Conservation (phyloP, 305 asterid genomes). For the Rubia peregrina region DNA sequence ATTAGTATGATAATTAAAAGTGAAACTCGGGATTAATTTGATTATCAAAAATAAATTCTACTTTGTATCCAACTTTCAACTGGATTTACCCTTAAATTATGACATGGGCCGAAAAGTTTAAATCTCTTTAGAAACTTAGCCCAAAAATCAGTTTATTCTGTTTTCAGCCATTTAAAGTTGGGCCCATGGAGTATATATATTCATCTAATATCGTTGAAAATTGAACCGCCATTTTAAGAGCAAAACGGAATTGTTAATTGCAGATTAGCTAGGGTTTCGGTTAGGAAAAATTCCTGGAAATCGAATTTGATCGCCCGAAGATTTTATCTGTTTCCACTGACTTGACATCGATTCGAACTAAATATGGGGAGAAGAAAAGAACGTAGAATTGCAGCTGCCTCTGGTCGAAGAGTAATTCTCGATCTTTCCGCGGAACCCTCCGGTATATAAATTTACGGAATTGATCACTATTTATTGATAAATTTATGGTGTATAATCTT, state of each 20-base stretch:
- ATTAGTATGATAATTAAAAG: too few relatives aligned
- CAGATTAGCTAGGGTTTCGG: neutral
- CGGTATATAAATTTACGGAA: slow-evolving; percentile 31
- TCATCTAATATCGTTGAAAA: neutral
- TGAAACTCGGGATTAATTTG: too few relatives aligned
- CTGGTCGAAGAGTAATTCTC: slow-evolving; percentile 84
- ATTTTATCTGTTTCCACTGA: neutral
- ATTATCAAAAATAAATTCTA: too few relatives aligned
- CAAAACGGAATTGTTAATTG: neutral
- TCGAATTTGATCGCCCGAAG: neutral
- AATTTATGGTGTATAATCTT: neutral
- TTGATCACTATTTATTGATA: neutral
- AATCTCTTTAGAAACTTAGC: neutral
- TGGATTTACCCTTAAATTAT: too few relatives aligned
- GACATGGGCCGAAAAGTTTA: neutral
- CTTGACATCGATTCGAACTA: neutral
- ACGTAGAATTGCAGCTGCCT: slow-evolving; percentile 72
- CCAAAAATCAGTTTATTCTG: neutral
- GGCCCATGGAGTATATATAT: neutral
- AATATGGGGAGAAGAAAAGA: slow-evolving; percentile 95
- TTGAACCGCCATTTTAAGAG: neutral
- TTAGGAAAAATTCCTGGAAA: neutral
- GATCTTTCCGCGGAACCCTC: slow-evolving; percentile 94
- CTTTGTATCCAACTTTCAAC: too few relatives aligned
- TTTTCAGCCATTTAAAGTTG: neutral